Percentiles rank a stretch among this genome's conserved stretches.
Conservation (phyloP, 2,329 filamentous ascomycete species). For the Xylariomycetidae sp. region DNA sequence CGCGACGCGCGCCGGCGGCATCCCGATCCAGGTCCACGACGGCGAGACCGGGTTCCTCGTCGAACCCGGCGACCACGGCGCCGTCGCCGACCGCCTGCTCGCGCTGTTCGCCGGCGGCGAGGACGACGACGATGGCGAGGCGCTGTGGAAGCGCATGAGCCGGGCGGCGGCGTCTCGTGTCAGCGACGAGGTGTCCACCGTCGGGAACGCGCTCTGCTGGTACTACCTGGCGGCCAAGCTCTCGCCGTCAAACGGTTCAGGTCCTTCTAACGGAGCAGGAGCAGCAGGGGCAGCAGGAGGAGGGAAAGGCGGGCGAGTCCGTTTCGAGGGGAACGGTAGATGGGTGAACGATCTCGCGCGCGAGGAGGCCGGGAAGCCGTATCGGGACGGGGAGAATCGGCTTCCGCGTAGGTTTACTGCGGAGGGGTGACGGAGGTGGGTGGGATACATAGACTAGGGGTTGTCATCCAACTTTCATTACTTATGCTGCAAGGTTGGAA, state of each 20-base stretch:
- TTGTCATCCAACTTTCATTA: too few relatives aligned
- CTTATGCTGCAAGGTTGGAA: too few relatives aligned
- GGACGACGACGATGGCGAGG: too few relatives aligned
- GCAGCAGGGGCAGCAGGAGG: too few relatives aligned
- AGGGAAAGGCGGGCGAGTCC: constrained; percentile 45
- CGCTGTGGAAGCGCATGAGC: constrained; percentile 63
- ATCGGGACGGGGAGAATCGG: constrained; percentile 54
- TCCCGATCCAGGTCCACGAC: constrained; percentile 72
- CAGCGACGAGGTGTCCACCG: constrained; percentile 76
- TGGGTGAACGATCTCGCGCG: constrained; percentile 76
- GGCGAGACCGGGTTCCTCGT: constrained; percentile 71
- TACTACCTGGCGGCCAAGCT: constrained; percentile 70
- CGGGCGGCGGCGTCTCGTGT: constrained; percentile 60
- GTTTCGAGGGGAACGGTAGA: constrained; percentile 54
- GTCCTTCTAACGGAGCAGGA: too few relatives aligned
- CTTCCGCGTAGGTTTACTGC: constrained; percentile 47
- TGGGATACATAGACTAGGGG: too few relatives aligned
- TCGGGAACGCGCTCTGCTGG: constrained; percentile 73
- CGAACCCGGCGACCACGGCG: constrained; percentile 62
- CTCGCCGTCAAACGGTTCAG: too few relatives aligned
- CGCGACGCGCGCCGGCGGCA: constrained; percentile 70
- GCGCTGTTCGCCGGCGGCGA: constrained; percentile 63
- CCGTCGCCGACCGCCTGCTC: constrained; percentile 63
- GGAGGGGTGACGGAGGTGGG: too few relatives aligned
- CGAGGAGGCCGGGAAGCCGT: constrained; percentile 56